Percentiles rank a stretch among this genome's conserved stretches.
Conservation (phyloP, 2,329 filamentous ascomycete genomes). For the Neofusicoccum sp. region DNA sequence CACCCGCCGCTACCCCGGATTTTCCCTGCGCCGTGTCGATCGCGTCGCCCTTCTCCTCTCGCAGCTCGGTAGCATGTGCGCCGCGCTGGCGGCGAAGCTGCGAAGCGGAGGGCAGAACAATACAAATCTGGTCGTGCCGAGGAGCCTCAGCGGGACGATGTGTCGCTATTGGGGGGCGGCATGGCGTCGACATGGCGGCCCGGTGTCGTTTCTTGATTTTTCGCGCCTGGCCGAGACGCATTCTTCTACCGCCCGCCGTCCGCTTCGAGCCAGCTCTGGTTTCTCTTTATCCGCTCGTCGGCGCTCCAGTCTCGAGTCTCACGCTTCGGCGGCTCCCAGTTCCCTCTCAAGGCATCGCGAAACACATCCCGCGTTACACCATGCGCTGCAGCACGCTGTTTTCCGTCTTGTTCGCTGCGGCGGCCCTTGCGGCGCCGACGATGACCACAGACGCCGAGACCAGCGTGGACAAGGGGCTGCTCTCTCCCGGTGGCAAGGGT, state of each 20-base stretch:
- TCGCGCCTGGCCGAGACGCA: background rate
- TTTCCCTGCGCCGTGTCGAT: background rate
- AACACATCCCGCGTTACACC: background rate
- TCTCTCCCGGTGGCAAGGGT: background rate
- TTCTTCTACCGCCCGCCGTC: background rate
- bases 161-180: background rate
- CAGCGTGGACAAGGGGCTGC: background rate
- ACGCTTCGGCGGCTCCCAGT: background rate
- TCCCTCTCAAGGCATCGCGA: background rate
- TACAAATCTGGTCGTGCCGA: background rate
- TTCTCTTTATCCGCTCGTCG: background rate
- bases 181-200: background rate
- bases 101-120: background rate
- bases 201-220: background rate
- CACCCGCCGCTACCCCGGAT: conserved; percentile 13
- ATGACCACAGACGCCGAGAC: background rate
- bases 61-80: conserved; percentile 7
- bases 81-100: background rate
- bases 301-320: background rate
- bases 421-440: background rate
- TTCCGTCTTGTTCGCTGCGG: background rate
- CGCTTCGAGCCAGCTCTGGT: background rate
- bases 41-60: background rate
- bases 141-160: background rate
- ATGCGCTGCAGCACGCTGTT: background rate